Evolutionary conservation across 345 rosid species (phyloP), one percentile per base, ranked within the genome.

Genomic region (Limnanthes douglasii): DNA sequence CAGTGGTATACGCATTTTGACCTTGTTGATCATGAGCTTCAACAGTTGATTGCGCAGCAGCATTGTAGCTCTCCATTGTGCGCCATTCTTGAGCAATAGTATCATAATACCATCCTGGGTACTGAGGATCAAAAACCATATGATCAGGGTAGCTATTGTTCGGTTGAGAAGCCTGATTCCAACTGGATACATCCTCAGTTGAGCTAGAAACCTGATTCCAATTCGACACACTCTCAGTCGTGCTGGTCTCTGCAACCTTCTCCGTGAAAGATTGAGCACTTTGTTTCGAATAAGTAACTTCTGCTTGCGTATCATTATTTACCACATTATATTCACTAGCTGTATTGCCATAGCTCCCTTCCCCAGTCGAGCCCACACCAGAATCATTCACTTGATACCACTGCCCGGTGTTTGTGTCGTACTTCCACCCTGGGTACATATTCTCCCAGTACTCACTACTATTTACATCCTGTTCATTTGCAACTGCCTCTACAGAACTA

Each of bases 61-160:
- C 51, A 46, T 67, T 66, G 55, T 71, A 78, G 66, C 68, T 73
- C 28, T 92, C 96, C 34, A 81, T 39, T 5, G 75, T 9, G 39
- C 42, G 59, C 96, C 96, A 92, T 41, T 78, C 81, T 61, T 66
- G 73, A 16, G 57, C 56, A 60, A 73, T 52, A 25, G 69, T 65
- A 36, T 85, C 86, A 55, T 63, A 85, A 65, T 85, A 92, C 94
- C 94, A 92, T 50, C 84, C 99, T 22, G 96, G 99, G 52, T 70
- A 81, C 31, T 78, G 96, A 5, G 81, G 66, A 50, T 92, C 90
- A 69, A 85, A 92, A 31, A 61, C 45, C 86, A 92, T 85, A 53
- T 81, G 83, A 34, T 78, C 90, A 3, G 96, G 93, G 53, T 85
- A 78, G 21, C 77, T 96, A 56, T 66, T 72, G 56, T 75, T 53